Percentiles rank a stretch among this genome's conserved stretches.
Conservation (phyloP, 2,329 filamentous ascomycete species). For the Neonectria sp. region DNA sequence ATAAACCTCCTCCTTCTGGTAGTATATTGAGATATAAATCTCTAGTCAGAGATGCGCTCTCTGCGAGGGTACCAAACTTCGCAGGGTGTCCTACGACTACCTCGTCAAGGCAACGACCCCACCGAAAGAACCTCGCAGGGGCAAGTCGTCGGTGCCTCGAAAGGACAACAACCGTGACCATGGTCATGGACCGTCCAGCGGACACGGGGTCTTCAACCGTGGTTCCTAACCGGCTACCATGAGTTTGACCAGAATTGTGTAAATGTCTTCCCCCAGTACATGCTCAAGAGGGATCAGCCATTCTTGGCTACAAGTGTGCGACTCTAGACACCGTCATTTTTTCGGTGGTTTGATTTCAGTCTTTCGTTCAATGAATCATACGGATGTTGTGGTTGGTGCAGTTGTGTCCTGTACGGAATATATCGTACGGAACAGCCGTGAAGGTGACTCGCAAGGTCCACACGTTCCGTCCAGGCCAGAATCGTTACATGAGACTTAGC, state of each 20-base stretch:
- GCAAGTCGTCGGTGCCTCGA: conserved; percentile 34
- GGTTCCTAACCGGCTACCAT: conserved; percentile 21
- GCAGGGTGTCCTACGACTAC: conserved; percentile 41
- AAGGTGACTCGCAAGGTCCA: not conserved
- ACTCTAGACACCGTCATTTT: conserved; percentile 22
- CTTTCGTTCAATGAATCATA: not conserved
- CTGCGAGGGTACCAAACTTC: conserved; percentile 45
- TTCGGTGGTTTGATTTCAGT: not conserved
- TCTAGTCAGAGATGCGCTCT: conserved; percentile 34
- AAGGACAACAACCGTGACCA: conserved; percentile 31
- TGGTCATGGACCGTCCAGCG: conserved; percentile 32
- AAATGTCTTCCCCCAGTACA: conserved; percentile 42
- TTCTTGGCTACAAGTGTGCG: conserved; percentile 35
- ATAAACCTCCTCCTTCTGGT: not conserved
- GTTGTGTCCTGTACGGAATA: not conserved
- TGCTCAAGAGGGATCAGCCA: conserved; percentile 35
- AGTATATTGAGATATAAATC: conserved; percentile 15
- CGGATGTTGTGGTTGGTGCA: conserved; percentile 6
- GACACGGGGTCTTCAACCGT: conserved; percentile 33
- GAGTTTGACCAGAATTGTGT: conserved; percentile 13
- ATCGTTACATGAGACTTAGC: conserved; percentile 8
- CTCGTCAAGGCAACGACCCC: conserved; percentile 30
- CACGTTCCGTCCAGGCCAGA: not conserved
- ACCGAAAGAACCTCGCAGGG: conserved; percentile 23
- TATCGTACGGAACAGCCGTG: not conserved